Percentiles rank a stretch among this genome's conserved stretches.
These are phyloP conservation scores for Xenoacremonium recifei DNA, from an alignment of 2,329 filamentous ascomycete species.

Conservation along the genomic window DNA sequence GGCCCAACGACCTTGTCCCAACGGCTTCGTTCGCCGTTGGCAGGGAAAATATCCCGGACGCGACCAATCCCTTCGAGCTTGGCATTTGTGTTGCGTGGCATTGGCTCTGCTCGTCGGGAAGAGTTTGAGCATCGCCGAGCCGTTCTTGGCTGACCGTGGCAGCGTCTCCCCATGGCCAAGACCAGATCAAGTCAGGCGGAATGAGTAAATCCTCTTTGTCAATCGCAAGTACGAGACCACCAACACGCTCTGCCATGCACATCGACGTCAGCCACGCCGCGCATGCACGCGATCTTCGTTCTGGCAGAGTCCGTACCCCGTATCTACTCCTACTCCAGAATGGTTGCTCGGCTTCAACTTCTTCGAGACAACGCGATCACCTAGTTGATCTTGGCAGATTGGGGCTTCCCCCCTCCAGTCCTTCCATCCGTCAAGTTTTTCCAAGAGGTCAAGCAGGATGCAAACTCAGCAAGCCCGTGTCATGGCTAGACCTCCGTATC, in stretches of 20 bases:
- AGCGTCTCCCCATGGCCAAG: no score
- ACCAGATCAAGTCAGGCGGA: no score
- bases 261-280: neutral
- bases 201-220: neutral
- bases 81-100: neutral
- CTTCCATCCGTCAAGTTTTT: neutral
- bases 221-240: neutral
- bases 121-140: no score
- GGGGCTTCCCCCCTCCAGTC: neutral
- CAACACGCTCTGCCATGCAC: neutral
- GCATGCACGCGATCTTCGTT: neutral
- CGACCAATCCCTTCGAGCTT: neutral
- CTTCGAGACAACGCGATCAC: neutral
- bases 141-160: no score
- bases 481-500: neutral
- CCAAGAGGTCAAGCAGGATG: no score
- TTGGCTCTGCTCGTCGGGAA: no score
- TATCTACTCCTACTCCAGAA: no score
- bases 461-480: no score
- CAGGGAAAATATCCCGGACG: no score
- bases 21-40: no score
- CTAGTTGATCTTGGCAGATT: neutral
- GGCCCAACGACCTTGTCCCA: neutral
- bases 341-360: neutral
- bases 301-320: neutral